Evolutionary conservation across 139 green algal species (phyloP), one percentile per base, ranked within the genome.

Genomic region (Micractinium conductrix): DNA sequence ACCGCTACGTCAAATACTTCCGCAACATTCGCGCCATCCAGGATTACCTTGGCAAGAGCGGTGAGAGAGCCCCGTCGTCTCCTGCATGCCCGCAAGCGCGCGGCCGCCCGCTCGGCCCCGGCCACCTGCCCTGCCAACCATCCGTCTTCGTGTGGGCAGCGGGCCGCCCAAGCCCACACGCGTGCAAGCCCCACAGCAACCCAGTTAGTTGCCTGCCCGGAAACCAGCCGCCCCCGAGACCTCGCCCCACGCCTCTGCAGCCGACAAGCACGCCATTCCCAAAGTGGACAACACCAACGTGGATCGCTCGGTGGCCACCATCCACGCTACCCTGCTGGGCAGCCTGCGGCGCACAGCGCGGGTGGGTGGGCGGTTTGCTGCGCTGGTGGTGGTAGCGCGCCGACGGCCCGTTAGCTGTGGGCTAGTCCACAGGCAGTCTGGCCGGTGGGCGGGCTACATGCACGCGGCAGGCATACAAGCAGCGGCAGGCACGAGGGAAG

Each of bases 261-360:
- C 96, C 4, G 94, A 97, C 65, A 93, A 92, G 82, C 90, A 96
- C 78, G 43, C 79, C 45, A 88, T 99, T 21, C 96, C 96, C 0
- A 91, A 92, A 71, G 95, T 99, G 33, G 93, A 99, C 89, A 99
- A 99, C 92, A 96, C 94, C 42, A 98, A 98, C 85, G 92, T 99
- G 37, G 96, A 99, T 83, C 86, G 93, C 33, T 95, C 89, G 48
- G 91, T 98, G 28, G 96, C 90, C 26, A 88, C 92, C 78, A 98
- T 99, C n/a, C 95, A 98, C 85, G 89, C 93, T 17, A 96, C 94
- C 16, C 80, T 97, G 42, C 90, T 98, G 30, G 91, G 89, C 80
- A 95, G 88, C 83, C 87, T 95, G 69, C 85, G 88, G 16, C 86
- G 87, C 37, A 55, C 33, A 8, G 72, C 42, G n/a, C 73, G 67